These are phyloP conservation scores for Schizochytrium sp. DNA, from an alignment of 108 stramenopile species.

Conservation along the genomic window DNA sequence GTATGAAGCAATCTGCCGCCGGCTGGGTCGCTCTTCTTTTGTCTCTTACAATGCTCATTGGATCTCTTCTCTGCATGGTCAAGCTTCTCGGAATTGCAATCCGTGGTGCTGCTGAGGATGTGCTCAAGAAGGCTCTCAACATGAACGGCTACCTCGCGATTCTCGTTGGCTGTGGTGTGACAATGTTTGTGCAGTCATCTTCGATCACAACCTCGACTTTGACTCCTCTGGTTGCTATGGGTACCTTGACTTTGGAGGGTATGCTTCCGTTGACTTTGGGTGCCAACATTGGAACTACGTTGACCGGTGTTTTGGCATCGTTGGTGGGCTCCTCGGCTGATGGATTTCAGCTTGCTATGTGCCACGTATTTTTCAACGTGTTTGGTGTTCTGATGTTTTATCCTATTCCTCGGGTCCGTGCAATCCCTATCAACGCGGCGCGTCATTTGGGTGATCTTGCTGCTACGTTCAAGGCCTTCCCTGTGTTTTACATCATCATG, in stretches of 20 bases:
- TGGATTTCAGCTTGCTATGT: not conserved
- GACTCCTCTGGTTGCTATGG: not conserved
- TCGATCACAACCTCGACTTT: not conserved
- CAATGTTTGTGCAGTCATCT: constrained; percentile 12
- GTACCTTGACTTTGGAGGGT: not conserved
- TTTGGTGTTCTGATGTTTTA: not conserved
- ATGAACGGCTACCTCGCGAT: constrained; percentile 28
- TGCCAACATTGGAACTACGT: not conserved
- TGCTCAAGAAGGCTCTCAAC: not conserved
- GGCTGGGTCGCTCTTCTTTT: not conserved
- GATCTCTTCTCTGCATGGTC: not conserved
- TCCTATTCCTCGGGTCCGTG: not conserved
- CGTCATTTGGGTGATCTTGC: constrained; percentile 25
- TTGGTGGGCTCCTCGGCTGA: not conserved
- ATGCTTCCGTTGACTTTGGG: constrained; percentile 9
- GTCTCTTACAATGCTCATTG: not conserved
- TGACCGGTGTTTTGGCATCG: not conserved
- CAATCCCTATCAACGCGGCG: not conserved
- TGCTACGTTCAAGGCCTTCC: constrained; percentile 5
- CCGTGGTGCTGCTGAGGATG: constrained; percentile 7
- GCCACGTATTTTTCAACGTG: not conserved
- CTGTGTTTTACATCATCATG: not conserved
- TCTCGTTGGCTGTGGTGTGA: constrained; percentile 11
- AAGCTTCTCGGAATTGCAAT: constrained; percentile 8
- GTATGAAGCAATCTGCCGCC: constrained; percentile 2